Evolutionary conservation across 2,329 filamentous ascomycete species (phyloP).

Genomic region (Madurella fahalii): DNA sequence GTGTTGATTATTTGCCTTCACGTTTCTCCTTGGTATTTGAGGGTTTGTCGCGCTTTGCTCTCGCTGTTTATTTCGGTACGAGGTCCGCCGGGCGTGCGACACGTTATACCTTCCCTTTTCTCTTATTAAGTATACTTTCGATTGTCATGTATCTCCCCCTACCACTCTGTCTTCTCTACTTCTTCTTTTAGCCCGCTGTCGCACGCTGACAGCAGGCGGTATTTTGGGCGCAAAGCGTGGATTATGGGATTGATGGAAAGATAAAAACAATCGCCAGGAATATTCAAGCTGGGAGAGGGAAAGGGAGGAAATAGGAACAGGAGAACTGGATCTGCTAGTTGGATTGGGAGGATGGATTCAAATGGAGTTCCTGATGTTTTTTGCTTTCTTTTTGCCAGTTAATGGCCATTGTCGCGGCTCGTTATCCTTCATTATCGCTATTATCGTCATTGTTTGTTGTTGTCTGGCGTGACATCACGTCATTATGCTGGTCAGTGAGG

Average conservation of each 20-base stretch:
- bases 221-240: background rate
- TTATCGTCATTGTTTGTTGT: no score
- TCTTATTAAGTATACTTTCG: background rate
- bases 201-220: background rate
- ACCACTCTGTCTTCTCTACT: background rate
- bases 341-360: no score
- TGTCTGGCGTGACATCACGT: no score
- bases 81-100: background rate
- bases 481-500: no score
- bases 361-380: no score
- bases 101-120: background rate
- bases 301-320: no score
- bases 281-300: background rate
- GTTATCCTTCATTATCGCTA: no score
- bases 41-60: background rate
- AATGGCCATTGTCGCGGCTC: no score
- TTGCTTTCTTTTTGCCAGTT: no score
- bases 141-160: background rate
- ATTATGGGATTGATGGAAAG: background rate
- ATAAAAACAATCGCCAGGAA: background rate
- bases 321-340: no score
- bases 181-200: background rate
- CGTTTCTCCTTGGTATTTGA: background rate
- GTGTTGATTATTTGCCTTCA: conserved; percentile 14
- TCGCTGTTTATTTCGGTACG: background rate